Percentiles rank a stretch among this genome's conserved stretches.
phyloP scores from a whole-genome alignment of 2,329 filamentous ascomycete genomes.

The Domatiomyces catenatus region DNA sequence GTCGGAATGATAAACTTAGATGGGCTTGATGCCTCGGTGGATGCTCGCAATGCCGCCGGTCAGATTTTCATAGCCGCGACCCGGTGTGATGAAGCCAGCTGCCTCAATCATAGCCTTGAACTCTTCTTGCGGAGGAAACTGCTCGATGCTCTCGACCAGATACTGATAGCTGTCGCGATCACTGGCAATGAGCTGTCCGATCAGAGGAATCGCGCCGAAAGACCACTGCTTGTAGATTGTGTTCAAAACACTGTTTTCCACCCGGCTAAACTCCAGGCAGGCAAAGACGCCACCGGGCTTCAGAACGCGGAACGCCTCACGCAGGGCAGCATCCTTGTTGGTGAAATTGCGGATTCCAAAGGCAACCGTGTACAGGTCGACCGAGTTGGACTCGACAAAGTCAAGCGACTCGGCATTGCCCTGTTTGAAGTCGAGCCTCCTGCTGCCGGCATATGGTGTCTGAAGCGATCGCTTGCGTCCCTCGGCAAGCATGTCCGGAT shows the following conservation, averaged over 20 bases:
- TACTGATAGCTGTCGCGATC: slow-evolving; percentile 97
- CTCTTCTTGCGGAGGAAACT: slow-evolving; percentile 71
- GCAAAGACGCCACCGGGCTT: slow-evolving; percentile 93
- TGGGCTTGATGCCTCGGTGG: slow-evolving; percentile 85
- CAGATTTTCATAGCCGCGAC: slow-evolving; percentile 72
- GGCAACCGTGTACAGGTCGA: slow-evolving; percentile 93
- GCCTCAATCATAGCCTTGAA: slow-evolving; percentile 71
- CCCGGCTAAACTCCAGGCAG: slow-evolving; percentile 87
- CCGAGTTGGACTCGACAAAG: slow-evolving; percentile 49
- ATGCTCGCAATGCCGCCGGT: slow-evolving; percentile 89
- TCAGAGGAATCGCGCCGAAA: slow-evolving; percentile 83
- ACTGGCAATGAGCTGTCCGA: slow-evolving; percentile 85
- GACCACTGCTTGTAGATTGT: slow-evolving; percentile 89
- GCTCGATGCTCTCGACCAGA: slow-evolving; percentile 91
- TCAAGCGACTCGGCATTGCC: slow-evolving; percentile 72
- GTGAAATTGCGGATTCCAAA: slow-evolving; percentile 98
- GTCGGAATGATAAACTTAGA: slow-evolving; percentile 4
- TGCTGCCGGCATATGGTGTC: slow-evolving; percentile 42
- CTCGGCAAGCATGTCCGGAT: slow-evolving; percentile 82
- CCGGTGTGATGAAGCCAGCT: slow-evolving; percentile 56
- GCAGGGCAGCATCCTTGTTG: slow-evolving; percentile 67
- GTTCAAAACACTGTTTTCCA: slow-evolving; percentile 63
- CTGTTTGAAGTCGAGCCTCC: slow-evolving; percentile 57
- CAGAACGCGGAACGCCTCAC: slow-evolving; percentile 72
- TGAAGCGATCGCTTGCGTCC: slow-evolving; percentile 60